A percentile compares a stretch with the other conserved stretches of the same genome.
Conservation (phyloP, 179 eudicot genomes). For the Beta lomatogona region DNA sequence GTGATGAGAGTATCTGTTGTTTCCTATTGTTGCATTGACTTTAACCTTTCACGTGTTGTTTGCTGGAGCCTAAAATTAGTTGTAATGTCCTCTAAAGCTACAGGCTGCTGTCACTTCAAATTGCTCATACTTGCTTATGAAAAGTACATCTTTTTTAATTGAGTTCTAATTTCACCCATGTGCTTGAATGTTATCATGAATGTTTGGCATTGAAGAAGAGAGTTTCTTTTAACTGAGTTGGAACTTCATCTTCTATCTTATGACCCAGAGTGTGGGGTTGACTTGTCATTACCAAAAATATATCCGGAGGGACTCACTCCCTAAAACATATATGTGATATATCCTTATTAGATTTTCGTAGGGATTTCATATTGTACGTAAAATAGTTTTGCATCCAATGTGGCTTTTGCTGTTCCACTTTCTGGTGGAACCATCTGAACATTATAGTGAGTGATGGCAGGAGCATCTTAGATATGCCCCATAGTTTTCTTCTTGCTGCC, state of each 20-base stretch:
- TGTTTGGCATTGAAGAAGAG: constrained; percentile 10
- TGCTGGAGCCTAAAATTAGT: not conserved
- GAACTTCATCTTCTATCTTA: not conserved
- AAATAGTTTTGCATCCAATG: not conserved
- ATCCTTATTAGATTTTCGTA: too few relatives aligned
- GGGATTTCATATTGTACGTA: not conserved
- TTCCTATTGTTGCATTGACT: not conserved
- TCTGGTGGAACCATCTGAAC: not conserved
- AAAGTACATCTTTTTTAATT: not conserved
- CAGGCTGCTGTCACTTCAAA: constrained; percentile 1
- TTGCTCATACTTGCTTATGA: constrained; percentile 4
- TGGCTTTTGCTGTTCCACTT: not conserved
- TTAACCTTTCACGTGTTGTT: constrained; percentile 2
- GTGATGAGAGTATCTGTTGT: not conserved
- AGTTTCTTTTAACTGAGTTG: constrained; percentile 2
- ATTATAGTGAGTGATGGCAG: not conserved
- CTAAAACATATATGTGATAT: too few relatives aligned
- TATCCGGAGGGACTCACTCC: not conserved
- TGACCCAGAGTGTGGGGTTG: constrained; percentile 7
- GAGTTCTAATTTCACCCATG: not conserved
- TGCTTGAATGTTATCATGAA: constrained; percentile 9
- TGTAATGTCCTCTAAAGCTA: not conserved
- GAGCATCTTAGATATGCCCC: not conserved
- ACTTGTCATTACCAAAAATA: constrained; percentile 12
- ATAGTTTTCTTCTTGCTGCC: not conserved